Evolutionary conservation across 192 early-diverging fungal genomes (phyloP).

Genomic region (Martensiomyces pterosporus): DNA sequence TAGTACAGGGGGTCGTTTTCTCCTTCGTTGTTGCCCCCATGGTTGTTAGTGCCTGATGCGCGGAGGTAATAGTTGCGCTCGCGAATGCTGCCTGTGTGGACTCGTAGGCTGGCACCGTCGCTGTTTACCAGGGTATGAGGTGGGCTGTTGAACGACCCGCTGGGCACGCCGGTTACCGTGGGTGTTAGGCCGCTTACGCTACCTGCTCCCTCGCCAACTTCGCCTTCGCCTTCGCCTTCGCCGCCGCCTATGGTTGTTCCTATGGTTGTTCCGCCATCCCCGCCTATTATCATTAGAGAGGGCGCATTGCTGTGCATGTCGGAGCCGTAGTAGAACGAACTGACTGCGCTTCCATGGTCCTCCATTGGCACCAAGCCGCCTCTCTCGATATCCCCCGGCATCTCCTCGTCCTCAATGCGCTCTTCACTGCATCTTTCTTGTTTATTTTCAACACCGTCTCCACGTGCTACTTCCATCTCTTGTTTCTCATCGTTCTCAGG

Average conservation of each 20-base stretch:
- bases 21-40: constrained; percentile 37
- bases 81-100: constrained; percentile 47
- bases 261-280: too few relatives aligned
- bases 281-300: too few relatives aligned
- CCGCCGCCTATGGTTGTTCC: too few relatives aligned
- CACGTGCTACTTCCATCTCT: too few relatives aligned
- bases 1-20: constrained; percentile 27
- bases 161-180: constrained; percentile 3
- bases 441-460: too few relatives aligned
- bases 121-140: constrained; percentile 45
- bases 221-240: too few relatives aligned
- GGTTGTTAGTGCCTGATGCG: constrained; percentile 32
- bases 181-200: constrained; percentile 5
- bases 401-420: too few relatives aligned
- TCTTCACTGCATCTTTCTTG: too few relatives aligned
- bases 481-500: too few relatives aligned
- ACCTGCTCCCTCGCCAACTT: too few relatives aligned
- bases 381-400: neutral
- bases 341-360: neutral
- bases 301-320: neutral
- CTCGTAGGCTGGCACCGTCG: constrained; percentile 43
- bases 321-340: constrained; percentile 23
- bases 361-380: neutral
- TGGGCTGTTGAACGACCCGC: constrained; percentile 40
- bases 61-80: constrained; percentile 37